A percentile compares a stretch with the other conserved stretches of the same genome.
Conservation (phyloP, 352 stramenopile species). For the Phytophthora fragariaefolia region DNA sequence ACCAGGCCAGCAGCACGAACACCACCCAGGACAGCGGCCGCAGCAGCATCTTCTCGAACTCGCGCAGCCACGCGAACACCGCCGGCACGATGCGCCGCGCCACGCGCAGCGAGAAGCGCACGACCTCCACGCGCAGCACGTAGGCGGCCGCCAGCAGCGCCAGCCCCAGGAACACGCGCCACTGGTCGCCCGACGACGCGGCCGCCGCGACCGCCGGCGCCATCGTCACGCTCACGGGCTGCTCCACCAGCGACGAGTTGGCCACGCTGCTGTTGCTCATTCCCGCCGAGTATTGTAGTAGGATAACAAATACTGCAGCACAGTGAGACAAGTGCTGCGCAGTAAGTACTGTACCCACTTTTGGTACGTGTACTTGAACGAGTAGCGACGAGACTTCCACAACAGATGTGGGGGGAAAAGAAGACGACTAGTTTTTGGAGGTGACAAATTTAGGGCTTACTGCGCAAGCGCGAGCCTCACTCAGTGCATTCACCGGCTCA, state of each 20-base stretch:
- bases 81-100: slow-evolving; percentile 62
- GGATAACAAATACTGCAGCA: too few relatives aligned
- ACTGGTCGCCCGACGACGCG: slow-evolving; percentile 51
- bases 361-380: too few relatives aligned
- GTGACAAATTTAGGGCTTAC: slow-evolving; percentile 27
- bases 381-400: slow-evolving; percentile 26
- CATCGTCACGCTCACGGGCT: slow-evolving; percentile 23
- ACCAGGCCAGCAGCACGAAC: slow-evolving; percentile 79
- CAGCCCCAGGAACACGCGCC: slow-evolving; percentile 78
- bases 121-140: slow-evolving; percentile 77
- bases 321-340: too few relatives aligned
- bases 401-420: slow-evolving; percentile 12
- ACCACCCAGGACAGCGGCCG: slow-evolving; percentile 82
- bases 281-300: too few relatives aligned
- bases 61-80: slow-evolving; percentile 75
- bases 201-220: not conserved
- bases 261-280: slow-evolving; percentile 24
- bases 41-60: slow-evolving; percentile 87
- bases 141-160: slow-evolving; percentile 71
- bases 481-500: too few relatives aligned
- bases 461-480: too few relatives aligned
- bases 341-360: too few relatives aligned
- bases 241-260: slow-evolving; percentile 20
- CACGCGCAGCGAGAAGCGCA: slow-evolving; percentile 78
- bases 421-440: slow-evolving; percentile 15